Conservation (phyloP, 495 filamentous ascomycete genomes). For the Penicillium angulare region DNA sequence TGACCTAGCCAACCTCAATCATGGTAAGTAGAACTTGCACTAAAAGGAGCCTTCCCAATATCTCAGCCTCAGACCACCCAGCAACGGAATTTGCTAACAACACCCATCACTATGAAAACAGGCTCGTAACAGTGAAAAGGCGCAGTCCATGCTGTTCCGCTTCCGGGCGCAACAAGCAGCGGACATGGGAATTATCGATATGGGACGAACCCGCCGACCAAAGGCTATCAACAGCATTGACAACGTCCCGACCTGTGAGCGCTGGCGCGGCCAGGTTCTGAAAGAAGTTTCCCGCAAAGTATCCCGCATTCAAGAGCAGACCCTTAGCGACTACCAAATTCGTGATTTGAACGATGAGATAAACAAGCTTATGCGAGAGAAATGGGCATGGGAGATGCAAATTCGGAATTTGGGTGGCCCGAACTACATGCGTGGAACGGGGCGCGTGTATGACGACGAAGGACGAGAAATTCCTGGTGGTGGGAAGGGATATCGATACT, state of each 20-base stretch:
- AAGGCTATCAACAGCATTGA: constrained; percentile 84
- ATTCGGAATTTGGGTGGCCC: constrained; percentile 92
- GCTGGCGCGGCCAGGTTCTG: constrained; percentile 96
- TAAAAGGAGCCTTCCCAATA: background rate
- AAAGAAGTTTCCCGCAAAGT: constrained; percentile 98
- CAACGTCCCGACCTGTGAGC: constrained; percentile 84
- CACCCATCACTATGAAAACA: constrained; percentile 30
- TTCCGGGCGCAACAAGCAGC: constrained; percentile 98
- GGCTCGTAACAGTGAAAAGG: constrained; percentile 92
- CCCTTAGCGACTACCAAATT: constrained; percentile 92
- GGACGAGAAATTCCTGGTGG: constrained; percentile 87
- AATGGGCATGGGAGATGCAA: constrained; percentile 97
- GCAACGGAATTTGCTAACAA: constrained; percentile 20
- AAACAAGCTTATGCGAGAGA: constrained; percentile 98
- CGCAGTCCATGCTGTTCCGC: constrained; percentile 99
- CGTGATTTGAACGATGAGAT: constrained; percentile 98
- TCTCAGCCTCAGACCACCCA: background rate
- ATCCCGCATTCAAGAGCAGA: constrained; percentile 85
- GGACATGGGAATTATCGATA: constrained; percentile 92
- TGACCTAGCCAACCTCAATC: constrained; percentile 21
- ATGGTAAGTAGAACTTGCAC: constrained; percentile 31
- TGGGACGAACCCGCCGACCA: constrained; percentile 83
- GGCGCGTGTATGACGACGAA: constrained; percentile 85
- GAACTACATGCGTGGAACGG: constrained; percentile 93
- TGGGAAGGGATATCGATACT: constrained; percentile 89